Percentiles rank a stretch among this genome's conserved stretches.
Evolutionary conservation across 441 rosid genomes (phyloP).

Genomic region (Croton setiger): DNA sequence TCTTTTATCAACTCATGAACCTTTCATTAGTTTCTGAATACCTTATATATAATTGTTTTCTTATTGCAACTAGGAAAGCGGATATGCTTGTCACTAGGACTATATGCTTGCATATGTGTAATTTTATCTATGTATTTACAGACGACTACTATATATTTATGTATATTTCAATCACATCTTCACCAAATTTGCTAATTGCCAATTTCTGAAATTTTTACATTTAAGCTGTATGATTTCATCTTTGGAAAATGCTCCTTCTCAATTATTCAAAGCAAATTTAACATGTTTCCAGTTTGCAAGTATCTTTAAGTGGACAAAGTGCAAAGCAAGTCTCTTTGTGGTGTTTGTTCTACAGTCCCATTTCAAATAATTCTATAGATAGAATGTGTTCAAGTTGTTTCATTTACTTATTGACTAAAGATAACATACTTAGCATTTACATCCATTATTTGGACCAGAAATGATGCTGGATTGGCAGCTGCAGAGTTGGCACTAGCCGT

Average conservation of each 20-base stretch:
- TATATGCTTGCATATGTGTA: background rate
- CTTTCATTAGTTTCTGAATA: background rate
- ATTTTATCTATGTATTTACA: background rate
- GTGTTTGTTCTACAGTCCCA: background rate
- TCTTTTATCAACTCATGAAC: background rate
- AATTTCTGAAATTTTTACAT: background rate
- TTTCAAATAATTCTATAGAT: constrained; percentile 13
- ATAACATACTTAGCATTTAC: constrained; percentile 15
- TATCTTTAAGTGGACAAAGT: background rate
- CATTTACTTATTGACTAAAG: constrained; percentile 7
- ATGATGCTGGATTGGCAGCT: constrained; percentile 94
- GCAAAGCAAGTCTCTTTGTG: background rate
- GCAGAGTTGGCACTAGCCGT: constrained; percentile 87
- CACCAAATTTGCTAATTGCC: background rate
- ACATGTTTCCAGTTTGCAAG: background rate
- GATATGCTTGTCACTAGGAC: background rate
- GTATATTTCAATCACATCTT: background rate
- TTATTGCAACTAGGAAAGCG: background rate
- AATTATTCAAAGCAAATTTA: background rate
- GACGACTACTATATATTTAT: background rate
- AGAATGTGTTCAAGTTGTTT: background rate
- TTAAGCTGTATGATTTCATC: background rate
- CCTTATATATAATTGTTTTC: background rate
- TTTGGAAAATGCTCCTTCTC: background rate
- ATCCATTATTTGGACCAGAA: constrained; percentile 40